A percentile compares a stretch with the other conserved stretches of the same genome.
These are phyloP conservation scores for Penicillium turbatum DNA, from an alignment of 495 filamentous ascomycete genomes.

Conservation along the genomic window DNA sequence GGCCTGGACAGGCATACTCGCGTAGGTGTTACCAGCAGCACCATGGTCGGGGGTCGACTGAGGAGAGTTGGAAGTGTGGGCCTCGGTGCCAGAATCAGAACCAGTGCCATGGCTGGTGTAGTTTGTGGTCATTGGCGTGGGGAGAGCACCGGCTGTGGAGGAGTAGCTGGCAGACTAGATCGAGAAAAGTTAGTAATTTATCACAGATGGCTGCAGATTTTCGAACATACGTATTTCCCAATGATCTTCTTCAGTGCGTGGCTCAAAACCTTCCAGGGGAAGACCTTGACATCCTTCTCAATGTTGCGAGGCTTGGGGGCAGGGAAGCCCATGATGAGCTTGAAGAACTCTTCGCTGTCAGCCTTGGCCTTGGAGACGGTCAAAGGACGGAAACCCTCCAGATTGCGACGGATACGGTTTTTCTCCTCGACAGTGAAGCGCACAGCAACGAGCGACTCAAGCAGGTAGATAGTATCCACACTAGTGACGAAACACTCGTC, in stretches of 20 bases:
- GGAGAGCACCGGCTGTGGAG: constrained; percentile 44
- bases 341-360: constrained; percentile 95
- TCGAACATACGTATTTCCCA: constrained; percentile 81
- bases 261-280: constrained; percentile 82
- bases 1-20: constrained; percentile 20
- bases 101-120: constrained; percentile 35
- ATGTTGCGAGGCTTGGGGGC: constrained; percentile 94
- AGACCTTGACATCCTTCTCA: constrained; percentile 98
- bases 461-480: constrained; percentile 89
- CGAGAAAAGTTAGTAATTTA: constrained; percentile 11
- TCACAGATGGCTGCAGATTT: not conserved
- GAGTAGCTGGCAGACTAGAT: constrained; percentile 49
- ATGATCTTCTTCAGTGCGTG: constrained; percentile 94
- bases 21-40: constrained; percentile 32
- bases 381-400: constrained; percentile 84
- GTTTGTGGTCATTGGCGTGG: constrained; percentile 33
- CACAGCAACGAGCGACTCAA: constrained; percentile 79
- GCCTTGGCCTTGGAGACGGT: constrained; percentile 89
- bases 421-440: constrained; percentile 94
- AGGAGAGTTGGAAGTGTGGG: constrained; percentile 39
- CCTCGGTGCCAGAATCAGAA: constrained; percentile 42
- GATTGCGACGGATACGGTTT: constrained; percentile 91
- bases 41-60: constrained; percentile 40
- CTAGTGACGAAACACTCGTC: constrained; percentile 88
- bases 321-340: constrained; percentile 96